Evolutionary conservation across 257 asterid genomes (phyloP), one percentile per base, ranked within the genome.

Genomic region (Jasminum sambac): DNA sequence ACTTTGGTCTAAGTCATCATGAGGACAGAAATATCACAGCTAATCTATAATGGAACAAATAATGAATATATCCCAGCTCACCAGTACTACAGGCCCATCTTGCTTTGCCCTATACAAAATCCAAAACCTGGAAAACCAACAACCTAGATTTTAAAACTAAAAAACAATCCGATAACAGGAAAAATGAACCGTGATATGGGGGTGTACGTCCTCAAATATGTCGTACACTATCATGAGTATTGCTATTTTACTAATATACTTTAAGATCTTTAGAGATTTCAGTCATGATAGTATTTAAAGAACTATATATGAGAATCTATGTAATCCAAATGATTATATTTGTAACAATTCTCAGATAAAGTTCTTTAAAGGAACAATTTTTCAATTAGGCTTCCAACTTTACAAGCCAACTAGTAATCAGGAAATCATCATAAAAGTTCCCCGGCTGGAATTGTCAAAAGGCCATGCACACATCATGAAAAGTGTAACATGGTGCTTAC

Each of bases 11-110:
- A 64, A 21, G 40, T 55, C 61, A 14, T 36, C 50, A 62, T 63
- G 44, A 70, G 46, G 64, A 73, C 41, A 63, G 46, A 11, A 44
- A 6, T 25, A 23, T 48, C 19, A 23, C 17, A 63, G 10, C 23
- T 24, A 6, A 11, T 42, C 58, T 10, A 55, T 55, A 26, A 21
- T 21, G 9, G 23, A 64, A 63, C 11, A 11, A 36, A 16, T 24
- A 16, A 52, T 41, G 1, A 75, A 24, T 30, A 19, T 16, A 67
- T n/a, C 16, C 19, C 44, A 66, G 76, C 97, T 86, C 87, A 91
- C 96, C 93, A 91, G 68, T 44, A 91, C 95, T 73, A 91, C 97
- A 26, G 96, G 97, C 57, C 97, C 97, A 76, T 91, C 97, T 82
- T 89, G 73, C 84, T 91, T 91, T 64, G 97, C 97, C 76, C 97